Conservation (phyloP, 2,329 filamentous ascomycete genomes). For the Scedosporium dehoogii region DNA sequence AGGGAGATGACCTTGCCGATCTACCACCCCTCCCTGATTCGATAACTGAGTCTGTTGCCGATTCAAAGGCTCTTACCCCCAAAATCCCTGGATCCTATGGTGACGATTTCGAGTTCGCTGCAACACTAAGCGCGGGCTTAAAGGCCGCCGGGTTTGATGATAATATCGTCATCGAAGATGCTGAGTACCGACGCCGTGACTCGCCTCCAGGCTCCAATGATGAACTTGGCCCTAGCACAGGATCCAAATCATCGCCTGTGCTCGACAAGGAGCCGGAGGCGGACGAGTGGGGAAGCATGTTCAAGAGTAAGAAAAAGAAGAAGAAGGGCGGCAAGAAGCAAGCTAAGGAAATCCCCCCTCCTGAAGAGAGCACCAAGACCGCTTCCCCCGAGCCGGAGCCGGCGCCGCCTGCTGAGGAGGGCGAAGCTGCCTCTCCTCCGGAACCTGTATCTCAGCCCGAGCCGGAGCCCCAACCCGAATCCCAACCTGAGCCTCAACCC, state of each 20-base stretch:
- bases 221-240: conserved; percentile 30
- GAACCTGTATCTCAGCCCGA: neutral
- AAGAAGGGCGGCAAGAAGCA: conserved; percentile 17
- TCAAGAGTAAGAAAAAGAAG: conserved; percentile 20
- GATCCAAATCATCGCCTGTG: neutral
- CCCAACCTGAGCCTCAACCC: neutral
- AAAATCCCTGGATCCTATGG: conserved; percentile 49
- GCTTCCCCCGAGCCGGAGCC: neutral
- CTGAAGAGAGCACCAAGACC: neutral
- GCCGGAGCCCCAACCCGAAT: neutral
- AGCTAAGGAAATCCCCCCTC: conserved; percentile 7
- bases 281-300: conserved; percentile 18
- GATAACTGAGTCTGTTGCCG: neutral
- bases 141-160: conserved; percentile 62
- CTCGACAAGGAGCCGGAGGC: conserved; percentile 6
- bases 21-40: neutral
- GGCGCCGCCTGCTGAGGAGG: neutral
- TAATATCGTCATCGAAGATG: conserved; percentile 59
- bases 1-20: neutral
- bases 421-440: neutral
- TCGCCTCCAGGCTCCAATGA: conserved; percentile 54
- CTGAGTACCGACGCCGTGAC: conserved; percentile 50
- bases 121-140: conserved; percentile 57
- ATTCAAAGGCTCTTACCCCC: neutral
- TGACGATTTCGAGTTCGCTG: conserved; percentile 60